Base-by-base conservation (phyloP, 2,329 filamentous ascomycete species). In the Trichoderma aggressivum region DNA sequence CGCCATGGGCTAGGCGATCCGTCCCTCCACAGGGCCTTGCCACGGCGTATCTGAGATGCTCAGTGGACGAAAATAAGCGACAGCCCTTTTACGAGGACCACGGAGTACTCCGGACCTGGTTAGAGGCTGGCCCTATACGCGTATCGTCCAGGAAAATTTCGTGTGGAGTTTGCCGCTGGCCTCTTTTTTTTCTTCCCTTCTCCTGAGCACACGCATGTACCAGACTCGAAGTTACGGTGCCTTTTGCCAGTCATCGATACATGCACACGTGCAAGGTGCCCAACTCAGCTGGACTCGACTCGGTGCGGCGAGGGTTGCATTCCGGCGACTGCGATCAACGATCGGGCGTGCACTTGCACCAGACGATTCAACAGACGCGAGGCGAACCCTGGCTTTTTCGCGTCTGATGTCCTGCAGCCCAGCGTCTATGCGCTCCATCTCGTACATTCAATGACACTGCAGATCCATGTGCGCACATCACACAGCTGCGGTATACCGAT, bases 101-200 rank as follows among this genome's bases (percentile, higher is more conserved):
- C 64, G 55, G 55, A 59, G 64, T 59, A 67, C 64, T 67, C 53
- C 53, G 53, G 30, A 58, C 53, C 32, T 67, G 64, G 64, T 67
- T 67, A 58, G 64, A 43, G 34, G 21, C 63, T 36, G 39, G 14
- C 50, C 10, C 7, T 58, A 43, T 67, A 67, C 64, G 64, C 64
- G 64, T 67, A 67, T 67, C 24, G 55, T n/a, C 12, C 11, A 43
- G 24, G 32, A 30, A 16, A 56, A 43, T 28, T 53, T 36, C 14
- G 47, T 65, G 61, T 43, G 16, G 47, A 53, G 47, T 24, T 53
- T 53, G 47, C 39, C n/a, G 18, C 39, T 43, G 18, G 18, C 47
- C 47, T 53, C 3, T 53, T 53, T 14, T 14, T 53, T 53, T 28
- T 28, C 26, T 28, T 28, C 26, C 11, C 43, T 50, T 53, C 47